Conservation (phyloP, 148 eudicot species). For the Fagopyrum homotropicum region DNA sequence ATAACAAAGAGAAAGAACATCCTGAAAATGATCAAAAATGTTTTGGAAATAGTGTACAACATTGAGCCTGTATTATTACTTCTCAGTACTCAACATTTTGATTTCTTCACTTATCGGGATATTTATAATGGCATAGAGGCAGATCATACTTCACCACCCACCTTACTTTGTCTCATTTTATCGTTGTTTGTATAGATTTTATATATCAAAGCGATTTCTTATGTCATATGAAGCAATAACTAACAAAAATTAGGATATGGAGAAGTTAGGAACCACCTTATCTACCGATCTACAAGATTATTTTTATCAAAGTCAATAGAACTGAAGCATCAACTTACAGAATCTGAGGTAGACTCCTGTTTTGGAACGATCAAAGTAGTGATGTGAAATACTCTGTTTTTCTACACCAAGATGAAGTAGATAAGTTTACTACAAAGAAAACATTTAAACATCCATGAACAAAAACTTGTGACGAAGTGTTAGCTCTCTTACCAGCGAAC, state of each 20-base stretch:
- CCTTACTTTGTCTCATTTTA: background rate
- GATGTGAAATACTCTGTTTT: conserved; percentile 87
- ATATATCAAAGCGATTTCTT: background rate
- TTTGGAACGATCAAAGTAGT: conserved; percentile 84
- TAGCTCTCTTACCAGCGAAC: conserved; percentile 61
- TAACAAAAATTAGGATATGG: background rate
- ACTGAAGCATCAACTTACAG: conserved; percentile 44
- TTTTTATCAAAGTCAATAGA: background rate
- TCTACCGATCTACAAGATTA: background rate
- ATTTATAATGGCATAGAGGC: background rate
- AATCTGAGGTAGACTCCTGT: conserved; percentile 98
- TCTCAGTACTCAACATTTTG: background rate
- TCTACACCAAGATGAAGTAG: conserved; percentile 44
- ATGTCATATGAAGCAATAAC: background rate
- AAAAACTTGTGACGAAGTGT: background rate
- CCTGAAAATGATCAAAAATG: background rate
- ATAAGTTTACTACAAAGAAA: background rate
- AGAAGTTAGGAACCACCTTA: background rate
- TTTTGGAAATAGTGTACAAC: background rate
- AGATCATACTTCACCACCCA: background rate
- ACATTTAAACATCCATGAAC: background rate
- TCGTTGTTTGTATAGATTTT: background rate
- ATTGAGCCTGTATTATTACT: background rate
- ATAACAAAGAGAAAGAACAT: background rate
- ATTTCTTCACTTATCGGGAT: background rate